A percentile compares a stretch with the other conserved stretches of the same genome.
These are phyloP conservation scores for Stromatinia cepivora DNA, from an alignment of 2,329 filamentous ascomycete genomes.

Conservation along the genomic window DNA sequence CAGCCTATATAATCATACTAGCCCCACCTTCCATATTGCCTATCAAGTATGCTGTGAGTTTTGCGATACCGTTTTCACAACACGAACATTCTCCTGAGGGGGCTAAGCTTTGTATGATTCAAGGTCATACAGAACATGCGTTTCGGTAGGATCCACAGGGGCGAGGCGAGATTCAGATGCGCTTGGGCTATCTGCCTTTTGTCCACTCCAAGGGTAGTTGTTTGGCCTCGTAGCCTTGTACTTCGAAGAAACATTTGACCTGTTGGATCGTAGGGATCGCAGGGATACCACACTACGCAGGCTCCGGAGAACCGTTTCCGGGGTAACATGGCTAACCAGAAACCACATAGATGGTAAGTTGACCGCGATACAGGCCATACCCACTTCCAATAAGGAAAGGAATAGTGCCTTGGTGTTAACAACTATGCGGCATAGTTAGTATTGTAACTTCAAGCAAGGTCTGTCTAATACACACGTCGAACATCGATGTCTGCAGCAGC, in stretches of 20 bases:
- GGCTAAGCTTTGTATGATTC: neutral
- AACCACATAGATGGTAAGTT: constrained; percentile 16
- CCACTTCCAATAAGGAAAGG: constrained; percentile 6
- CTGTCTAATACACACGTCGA: too few relatives aligned
- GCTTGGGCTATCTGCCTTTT: neutral
- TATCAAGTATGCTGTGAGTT: too few relatives aligned
- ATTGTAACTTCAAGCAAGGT: too few relatives aligned
- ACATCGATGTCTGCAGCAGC: too few relatives aligned
- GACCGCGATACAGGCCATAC: constrained; percentile 16
- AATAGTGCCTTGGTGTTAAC: neutral
- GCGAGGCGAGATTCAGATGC: neutral
- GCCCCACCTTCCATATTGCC: too few relatives aligned
- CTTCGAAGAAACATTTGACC: neutral
- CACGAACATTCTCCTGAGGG: constrained; percentile 8
- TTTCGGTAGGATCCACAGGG: neutral
- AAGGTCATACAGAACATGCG: constrained; percentile 15
- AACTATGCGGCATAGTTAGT: too few relatives aligned
- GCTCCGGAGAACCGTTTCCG: constrained; percentile 14
- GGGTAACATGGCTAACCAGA: constrained; percentile 4
- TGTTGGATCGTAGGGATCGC: constrained; percentile 2
- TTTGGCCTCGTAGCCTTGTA: neutral
- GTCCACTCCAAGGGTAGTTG: too few relatives aligned
- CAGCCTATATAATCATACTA: too few relatives aligned
- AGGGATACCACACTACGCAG: constrained; percentile 15
- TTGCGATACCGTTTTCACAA: neutral